Evolutionary conservation across 805 yeast genomes (phyloP).

Genomic region (Candida bentonensis): DNA sequence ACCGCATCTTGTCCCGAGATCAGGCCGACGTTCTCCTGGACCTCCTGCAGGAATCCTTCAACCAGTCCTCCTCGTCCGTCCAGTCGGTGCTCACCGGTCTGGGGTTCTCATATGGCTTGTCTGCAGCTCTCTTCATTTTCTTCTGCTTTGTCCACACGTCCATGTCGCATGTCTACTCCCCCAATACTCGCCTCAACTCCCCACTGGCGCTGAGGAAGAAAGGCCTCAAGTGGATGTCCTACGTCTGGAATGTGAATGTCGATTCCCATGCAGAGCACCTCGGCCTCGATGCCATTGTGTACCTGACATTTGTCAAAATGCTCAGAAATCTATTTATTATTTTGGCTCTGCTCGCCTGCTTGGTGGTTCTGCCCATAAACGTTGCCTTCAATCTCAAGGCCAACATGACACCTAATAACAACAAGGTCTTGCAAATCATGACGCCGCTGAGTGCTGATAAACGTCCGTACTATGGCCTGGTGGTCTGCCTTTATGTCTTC

Average conservation of each 20-base stretch:
- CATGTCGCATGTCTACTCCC: slow-evolving; percentile 20
- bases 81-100: slow-evolving; percentile 24
- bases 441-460: slow-evolving; percentile 17
- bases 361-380: slow-evolving; percentile 24
- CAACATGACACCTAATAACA: neutral
- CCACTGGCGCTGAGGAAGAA: slow-evolving; percentile 7
- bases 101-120: slow-evolving; percentile 22
- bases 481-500: slow-evolving; percentile 4
- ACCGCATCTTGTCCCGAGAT: slow-evolving; percentile 1
- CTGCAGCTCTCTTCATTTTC: slow-evolving; percentile 12
- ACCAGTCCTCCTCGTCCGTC: slow-evolving; percentile 16
- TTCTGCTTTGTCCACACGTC: slow-evolving; percentile 21
- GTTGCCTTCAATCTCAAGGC: slow-evolving; percentile 18
- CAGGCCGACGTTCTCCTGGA: slow-evolving; percentile 9
- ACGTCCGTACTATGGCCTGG: neutral
- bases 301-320: slow-evolving; percentile 20
- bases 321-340: slow-evolving; percentile 18
- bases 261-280: slow-evolving; percentile 13
- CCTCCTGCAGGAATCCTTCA: slow-evolving; percentile 14
- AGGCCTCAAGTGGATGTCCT: slow-evolving; percentile 15
- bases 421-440: slow-evolving; percentile 8
- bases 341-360: slow-evolving; percentile 20
- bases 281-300: slow-evolving; percentile 25
- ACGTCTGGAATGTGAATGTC: slow-evolving; percentile 12
- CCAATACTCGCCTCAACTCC: slow-evolving; percentile 11